Evolutionary conservation across 805 yeast species (phyloP).

Genomic region (Wickerhamiella alocasiicola): DNA sequence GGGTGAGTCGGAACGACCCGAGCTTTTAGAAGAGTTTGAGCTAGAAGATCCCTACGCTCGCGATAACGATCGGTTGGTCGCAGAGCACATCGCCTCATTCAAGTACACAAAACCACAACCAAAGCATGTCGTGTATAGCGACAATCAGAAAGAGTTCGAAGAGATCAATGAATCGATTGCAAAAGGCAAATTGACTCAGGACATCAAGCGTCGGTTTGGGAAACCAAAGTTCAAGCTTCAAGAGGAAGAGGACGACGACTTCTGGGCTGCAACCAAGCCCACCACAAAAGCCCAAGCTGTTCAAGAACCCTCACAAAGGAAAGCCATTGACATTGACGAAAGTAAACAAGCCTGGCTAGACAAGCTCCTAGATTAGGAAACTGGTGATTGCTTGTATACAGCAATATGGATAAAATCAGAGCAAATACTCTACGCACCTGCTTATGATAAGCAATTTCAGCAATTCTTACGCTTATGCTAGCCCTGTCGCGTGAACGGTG

Average conservation of each 20-base stretch:
- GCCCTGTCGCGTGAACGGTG: too few species aligned
- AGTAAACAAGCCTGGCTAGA: slow-evolving; percentile 15
- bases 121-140: neutral
- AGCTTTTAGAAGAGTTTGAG: slow-evolving; percentile 3
- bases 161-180: slow-evolving; percentile 5
- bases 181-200: slow-evolving; percentile 2
- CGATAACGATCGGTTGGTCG: slow-evolving; percentile 10
- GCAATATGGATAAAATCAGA: too few species aligned
- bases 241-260: slow-evolving; percentile 19
- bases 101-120: slow-evolving; percentile 5
- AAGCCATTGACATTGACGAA: slow-evolving; percentile 7
- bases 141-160: slow-evolving; percentile 7
- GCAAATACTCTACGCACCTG: too few species aligned
- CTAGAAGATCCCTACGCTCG: slow-evolving; percentile 1
- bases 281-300: neutral
- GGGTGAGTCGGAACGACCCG: neutral
- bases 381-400: too few species aligned
- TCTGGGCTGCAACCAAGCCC: slow-evolving; percentile 16
- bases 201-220: slow-evolving; percentile 11
- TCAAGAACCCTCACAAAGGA: neutral
- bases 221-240: neutral
- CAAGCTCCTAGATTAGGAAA: slow-evolving; percentile 6
- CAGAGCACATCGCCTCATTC: slow-evolving; percentile 10
- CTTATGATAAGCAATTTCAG: too few species aligned
- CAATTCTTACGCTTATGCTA: too few species aligned